Conservation (phyloP, 805 yeast genomes). For the Ogataea wickerhamii region DNA sequence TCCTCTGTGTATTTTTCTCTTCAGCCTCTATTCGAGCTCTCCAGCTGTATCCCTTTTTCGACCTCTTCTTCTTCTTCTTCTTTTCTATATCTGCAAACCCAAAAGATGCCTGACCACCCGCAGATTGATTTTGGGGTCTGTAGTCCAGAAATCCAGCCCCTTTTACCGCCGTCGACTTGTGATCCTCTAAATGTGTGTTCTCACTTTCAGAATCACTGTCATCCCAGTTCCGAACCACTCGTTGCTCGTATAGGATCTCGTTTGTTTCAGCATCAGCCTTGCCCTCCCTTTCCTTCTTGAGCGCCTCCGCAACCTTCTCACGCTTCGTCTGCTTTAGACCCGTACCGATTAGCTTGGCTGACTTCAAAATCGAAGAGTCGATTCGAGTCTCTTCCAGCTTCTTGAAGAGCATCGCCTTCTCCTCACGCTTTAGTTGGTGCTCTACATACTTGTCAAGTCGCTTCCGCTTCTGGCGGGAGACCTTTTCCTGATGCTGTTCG, state of each 20-base stretch:
- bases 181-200: conserved; percentile 10
- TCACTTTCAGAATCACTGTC: conserved; percentile 32
- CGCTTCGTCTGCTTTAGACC: conserved; percentile 57
- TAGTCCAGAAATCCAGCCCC: conserved; percentile 59
- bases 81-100: conserved; percentile 54
- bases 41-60: conserved; percentile 70
- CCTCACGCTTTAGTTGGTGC: conserved; percentile 85
- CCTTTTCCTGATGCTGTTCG: conserved; percentile 61
- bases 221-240: conserved; percentile 61
- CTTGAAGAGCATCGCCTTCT: conserved; percentile 70
- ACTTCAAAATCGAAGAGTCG: conserved; percentile 65
- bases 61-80: conserved; percentile 43
- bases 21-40: conserved; percentile 52
- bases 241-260: conserved; percentile 66
- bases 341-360: conserved; percentile 75
- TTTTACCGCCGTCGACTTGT: conserved; percentile 32
- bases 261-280: conserved; percentile 58
- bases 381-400: conserved; percentile 66
- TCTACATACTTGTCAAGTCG: conserved; percentile 89
- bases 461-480: conserved; percentile 67
- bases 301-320: conserved; percentile 72
- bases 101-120: conserved; percentile 66
- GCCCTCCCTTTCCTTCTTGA: conserved; percentile 69
- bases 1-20: conserved; percentile 36
- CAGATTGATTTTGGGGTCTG: conserved; percentile 53